These are phyloP conservation scores for Papiliotrema terrestris DNA, from an alignment of 1,284 basidiomycete species.

Conservation along the genomic window DNA sequence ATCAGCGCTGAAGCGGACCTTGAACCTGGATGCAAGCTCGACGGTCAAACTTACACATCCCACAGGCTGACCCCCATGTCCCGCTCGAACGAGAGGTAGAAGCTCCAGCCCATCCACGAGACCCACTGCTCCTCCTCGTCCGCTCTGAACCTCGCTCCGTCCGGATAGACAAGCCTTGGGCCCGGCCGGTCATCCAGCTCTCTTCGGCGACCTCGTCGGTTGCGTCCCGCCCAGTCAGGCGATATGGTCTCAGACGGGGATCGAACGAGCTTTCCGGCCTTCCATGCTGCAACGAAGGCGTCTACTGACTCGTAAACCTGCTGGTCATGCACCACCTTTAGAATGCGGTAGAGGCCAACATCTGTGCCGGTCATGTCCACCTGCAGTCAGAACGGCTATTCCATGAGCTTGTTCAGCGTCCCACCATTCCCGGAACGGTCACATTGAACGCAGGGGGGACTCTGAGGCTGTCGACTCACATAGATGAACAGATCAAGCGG, in stretches of 20 bases:
- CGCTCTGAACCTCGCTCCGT: conserved; percentile 59
- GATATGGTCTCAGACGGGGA: conserved; percentile 28
- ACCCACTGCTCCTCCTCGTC: conserved; percentile 57
- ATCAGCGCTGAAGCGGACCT: neutral
- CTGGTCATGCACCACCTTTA: conserved; percentile 61
- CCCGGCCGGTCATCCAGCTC: conserved; percentile 63
- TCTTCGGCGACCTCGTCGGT: conserved; percentile 45
- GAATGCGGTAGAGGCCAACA: conserved; percentile 53
- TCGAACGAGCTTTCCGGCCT: conserved; percentile 56
- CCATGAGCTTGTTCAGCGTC: too few species aligned
- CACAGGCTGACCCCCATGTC: conserved; percentile 65
- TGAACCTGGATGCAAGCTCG: too few species aligned
- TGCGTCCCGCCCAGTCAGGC: conserved; percentile 44
- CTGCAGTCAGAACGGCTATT: conserved; percentile 51
- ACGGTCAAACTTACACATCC: conserved; percentile 51
- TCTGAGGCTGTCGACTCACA: conserved; percentile 5
- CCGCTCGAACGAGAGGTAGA: conserved; percentile 62
- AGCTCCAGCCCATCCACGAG: conserved; percentile 55
- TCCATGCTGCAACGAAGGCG: conserved; percentile 57
- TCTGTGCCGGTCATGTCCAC: conserved; percentile 60
- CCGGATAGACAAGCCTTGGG: conserved; percentile 59
- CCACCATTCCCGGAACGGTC: neutral
- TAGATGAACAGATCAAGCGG: conserved; percentile 53
- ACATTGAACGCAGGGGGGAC: conserved; percentile 6
- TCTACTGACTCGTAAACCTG: conserved; percentile 55